Evolutionary conservation across 1,139 yeast genomes (phyloP).

Genomic region (Eremothecium sinecaudum): DNA sequence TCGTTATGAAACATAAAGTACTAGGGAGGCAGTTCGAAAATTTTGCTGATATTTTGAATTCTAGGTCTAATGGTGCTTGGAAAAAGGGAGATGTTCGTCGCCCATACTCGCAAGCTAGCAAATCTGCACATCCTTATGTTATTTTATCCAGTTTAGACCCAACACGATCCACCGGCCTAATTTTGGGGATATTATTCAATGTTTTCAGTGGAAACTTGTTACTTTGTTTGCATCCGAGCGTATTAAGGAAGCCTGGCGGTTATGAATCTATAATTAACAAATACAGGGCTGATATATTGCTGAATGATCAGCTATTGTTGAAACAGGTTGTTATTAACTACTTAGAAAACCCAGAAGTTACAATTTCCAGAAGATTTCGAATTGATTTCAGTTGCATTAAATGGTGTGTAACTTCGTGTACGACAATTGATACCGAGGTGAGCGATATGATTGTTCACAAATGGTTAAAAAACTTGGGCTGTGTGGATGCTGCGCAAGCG

Average conservation of each 20-base stretch:
- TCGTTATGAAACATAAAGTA: slow-evolving; percentile 83
- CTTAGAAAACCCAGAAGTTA: slow-evolving; percentile 79
- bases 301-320: slow-evolving; percentile 84
- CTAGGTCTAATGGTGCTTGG: slow-evolving; percentile 40
- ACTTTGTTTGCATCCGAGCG: slow-evolving; percentile 68
- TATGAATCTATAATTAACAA: slow-evolving; percentile 74
- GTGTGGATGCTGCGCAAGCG: slow-evolving; percentile 63
- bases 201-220: slow-evolving; percentile 78
- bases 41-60: slow-evolving; percentile 56
- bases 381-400: slow-evolving; percentile 74
- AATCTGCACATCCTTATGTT: slow-evolving; percentile 28
- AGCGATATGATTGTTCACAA: slow-evolving; percentile 84
- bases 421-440: slow-evolving; percentile 92
- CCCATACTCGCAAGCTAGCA: slow-evolving; percentile 28
- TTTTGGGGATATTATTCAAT: slow-evolving; percentile 70
- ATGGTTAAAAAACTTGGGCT: slow-evolving; percentile 86
- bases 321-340: slow-evolving; percentile 90
- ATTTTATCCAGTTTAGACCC: slow-evolving; percentile 73
- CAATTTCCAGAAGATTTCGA: slow-evolving; percentile 67
- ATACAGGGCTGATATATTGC: slow-evolving; percentile 59
- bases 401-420: slow-evolving; percentile 85
- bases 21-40: slow-evolving; percentile 82
- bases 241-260: slow-evolving; percentile 75
- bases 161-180: slow-evolving; percentile 79
- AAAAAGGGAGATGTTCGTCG: slow-evolving; percentile 32